Conservation (phyloP, 164 flowering plant genomes). For the Warburgia ugandensis region DNA sequence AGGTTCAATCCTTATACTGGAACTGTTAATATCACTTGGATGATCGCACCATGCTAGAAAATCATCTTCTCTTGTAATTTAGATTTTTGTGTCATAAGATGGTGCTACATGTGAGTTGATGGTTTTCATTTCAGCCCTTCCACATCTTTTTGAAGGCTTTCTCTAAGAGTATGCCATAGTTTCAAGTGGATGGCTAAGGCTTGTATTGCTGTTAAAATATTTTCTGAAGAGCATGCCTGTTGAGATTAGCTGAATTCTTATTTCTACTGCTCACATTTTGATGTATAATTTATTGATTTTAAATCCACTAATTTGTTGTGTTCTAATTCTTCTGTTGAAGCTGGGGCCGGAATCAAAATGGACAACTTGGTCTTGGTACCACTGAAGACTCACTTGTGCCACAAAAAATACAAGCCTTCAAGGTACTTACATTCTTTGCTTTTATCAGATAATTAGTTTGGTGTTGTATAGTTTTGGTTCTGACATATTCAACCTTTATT, state of each 20-base stretch:
- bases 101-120: no score
- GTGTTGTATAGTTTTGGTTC: background rate
- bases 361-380: conserved; percentile 94
- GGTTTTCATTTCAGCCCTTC: no score
- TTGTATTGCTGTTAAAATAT: no score
- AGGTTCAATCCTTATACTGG: no score
- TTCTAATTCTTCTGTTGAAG: conserved; percentile 34
- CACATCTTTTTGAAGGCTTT: background rate
- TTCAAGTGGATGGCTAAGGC: no score
- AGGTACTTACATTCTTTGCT: conserved; percentile 44
- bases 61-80: no score
- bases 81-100: no score
- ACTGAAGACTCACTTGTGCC: conserved; percentile 90
- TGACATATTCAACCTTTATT: background rate
- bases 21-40: no score
- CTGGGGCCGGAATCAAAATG: conserved; percentile 99
- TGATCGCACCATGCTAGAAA: no score
- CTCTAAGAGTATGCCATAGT: no score
- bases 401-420: conserved; percentile 73
- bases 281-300: background rate
- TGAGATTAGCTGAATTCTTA: background rate
- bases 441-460: conserved; percentile 2
- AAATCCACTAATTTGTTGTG: background rate
- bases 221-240: no score
- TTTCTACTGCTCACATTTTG: background rate